phyloP scores from a whole-genome alignment of 176 grass and related monocot genomes.

The Oryza coarctata region DNA sequence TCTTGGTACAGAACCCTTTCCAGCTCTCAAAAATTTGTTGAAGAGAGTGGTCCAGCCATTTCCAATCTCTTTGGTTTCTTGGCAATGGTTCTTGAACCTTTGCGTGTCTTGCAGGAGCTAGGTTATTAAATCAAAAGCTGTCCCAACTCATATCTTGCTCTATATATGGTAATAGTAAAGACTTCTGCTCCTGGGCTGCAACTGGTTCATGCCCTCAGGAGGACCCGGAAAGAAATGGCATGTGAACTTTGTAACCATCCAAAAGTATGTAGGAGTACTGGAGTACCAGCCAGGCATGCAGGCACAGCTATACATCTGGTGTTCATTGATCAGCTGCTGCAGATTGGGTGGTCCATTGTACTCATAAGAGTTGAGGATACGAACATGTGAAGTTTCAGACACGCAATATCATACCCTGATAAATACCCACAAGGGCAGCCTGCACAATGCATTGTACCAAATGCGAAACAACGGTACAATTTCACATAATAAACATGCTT shows the following conservation, averaged over 20 bases:
- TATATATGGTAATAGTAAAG: slow-evolving; percentile 45
- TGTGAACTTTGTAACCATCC: slow-evolving; percentile 57
- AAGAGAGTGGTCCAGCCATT: slow-evolving; percentile 36
- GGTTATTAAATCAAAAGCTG: slow-evolving; percentile 6
- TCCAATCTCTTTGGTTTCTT: slow-evolving; percentile 8
- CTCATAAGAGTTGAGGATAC: background rate
- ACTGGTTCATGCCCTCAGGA: slow-evolving; percentile 34
- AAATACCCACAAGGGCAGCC: background rate
- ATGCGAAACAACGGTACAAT: background rate
- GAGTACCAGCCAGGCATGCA: background rate
- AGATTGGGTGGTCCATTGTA: slow-evolving; percentile 36
- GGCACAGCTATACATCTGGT: slow-evolving; percentile 18
- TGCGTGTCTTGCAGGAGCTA: slow-evolving; percentile 31
- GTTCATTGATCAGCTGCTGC: slow-evolving; percentile 23
- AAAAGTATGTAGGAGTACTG: slow-evolving; percentile 27
- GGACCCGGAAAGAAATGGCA: slow-evolving; percentile 37
- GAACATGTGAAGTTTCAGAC: background rate
- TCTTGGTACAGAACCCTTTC: slow-evolving; percentile 35
- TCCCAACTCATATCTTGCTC: slow-evolving; percentile 23
- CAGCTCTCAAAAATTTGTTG: slow-evolving; percentile 25
- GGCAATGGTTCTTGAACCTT: slow-evolving; percentile 37
- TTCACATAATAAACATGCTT: background rate
- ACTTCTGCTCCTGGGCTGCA: slow-evolving; percentile 36
- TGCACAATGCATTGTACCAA: background rate
- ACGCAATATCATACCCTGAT: background rate